A percentile compares a stretch with the other conserved stretches of the same genome.
Conservation (phyloP, 306 rosid genomes). For the Fragaria vesca region DNA sequence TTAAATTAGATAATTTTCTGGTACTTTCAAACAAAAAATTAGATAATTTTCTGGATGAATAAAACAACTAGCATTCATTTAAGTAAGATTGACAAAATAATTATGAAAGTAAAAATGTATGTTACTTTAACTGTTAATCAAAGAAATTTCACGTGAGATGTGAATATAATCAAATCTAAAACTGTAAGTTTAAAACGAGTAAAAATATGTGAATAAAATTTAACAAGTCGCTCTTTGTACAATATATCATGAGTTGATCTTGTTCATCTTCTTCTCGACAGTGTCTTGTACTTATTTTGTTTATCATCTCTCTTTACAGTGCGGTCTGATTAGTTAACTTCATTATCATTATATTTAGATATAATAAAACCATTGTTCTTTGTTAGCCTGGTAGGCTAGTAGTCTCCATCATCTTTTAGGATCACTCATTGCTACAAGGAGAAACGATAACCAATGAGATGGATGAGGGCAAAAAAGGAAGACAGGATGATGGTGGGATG, state of each 20-base stretch:
- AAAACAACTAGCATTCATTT: too few relatives aligned
- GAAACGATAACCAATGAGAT: background rate
- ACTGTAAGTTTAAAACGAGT: accelerated
- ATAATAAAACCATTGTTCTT: background rate
- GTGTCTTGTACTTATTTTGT: too few relatives aligned
- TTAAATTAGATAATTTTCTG: background rate
- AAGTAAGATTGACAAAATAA: too few relatives aligned
- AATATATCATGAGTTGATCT: too few relatives aligned
- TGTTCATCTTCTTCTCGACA: too few relatives aligned
- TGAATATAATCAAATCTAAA: too few relatives aligned
- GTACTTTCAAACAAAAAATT: too few relatives aligned
- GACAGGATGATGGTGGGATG: background rate
- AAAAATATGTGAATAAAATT: too few relatives aligned
- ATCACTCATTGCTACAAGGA: background rate
- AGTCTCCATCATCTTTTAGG: background rate
- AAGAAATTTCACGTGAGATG: too few relatives aligned
- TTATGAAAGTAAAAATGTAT: too few relatives aligned
- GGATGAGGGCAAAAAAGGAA: slow-evolving; percentile 18
- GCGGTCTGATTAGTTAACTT: background rate
- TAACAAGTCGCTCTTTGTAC: too few relatives aligned
- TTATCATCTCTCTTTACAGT: background rate
- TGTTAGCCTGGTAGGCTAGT: background rate
- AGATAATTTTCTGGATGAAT: background rate
- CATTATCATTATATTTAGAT: background rate
- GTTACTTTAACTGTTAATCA: too few relatives aligned